These are phyloP conservation scores for Xylaria cubensis DNA, from an alignment of 495 filamentous ascomycete genomes.

Conservation along the genomic window DNA sequence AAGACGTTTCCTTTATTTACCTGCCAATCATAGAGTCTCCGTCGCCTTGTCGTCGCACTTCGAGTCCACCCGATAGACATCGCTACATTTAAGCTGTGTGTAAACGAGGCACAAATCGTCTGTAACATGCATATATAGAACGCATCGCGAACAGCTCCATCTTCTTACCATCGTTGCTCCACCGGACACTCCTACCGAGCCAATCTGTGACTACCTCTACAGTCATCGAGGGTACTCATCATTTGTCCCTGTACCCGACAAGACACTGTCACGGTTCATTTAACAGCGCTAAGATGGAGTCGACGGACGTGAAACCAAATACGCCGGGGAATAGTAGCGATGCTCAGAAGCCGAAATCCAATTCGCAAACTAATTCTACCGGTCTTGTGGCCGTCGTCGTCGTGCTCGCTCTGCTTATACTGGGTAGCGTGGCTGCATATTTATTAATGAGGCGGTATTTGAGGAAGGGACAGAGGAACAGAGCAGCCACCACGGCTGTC, in stretches of 20 bases:
- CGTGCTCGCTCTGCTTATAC: background rate
- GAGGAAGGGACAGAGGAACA: background rate
- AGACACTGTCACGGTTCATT: background rate
- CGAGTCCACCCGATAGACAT: background rate
- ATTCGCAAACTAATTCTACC: background rate
- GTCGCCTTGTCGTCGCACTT: background rate
- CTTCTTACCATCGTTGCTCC: background rate
- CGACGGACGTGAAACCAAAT: background rate
- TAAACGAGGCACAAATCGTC: background rate
- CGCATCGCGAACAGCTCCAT: background rate
- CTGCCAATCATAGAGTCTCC: background rate
- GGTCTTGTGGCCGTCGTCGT: background rate
- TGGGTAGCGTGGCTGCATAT: slow-evolving; percentile 3
- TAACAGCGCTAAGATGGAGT: background rate
- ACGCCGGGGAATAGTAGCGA: background rate
- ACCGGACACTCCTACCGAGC: background rate
- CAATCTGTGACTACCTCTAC: background rate
- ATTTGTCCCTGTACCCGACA: background rate
- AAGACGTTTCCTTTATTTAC: background rate
- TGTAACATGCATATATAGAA: background rate
- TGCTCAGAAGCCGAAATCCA: background rate
- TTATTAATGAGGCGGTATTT: slow-evolving; percentile 6
- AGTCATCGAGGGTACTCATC: background rate
- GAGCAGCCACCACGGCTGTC: too few species aligned
- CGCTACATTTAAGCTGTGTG: background rate